phyloP scores from a whole-genome alignment of 2,329 filamentous ascomycete species.

The Fusarium newnesense region DNA sequence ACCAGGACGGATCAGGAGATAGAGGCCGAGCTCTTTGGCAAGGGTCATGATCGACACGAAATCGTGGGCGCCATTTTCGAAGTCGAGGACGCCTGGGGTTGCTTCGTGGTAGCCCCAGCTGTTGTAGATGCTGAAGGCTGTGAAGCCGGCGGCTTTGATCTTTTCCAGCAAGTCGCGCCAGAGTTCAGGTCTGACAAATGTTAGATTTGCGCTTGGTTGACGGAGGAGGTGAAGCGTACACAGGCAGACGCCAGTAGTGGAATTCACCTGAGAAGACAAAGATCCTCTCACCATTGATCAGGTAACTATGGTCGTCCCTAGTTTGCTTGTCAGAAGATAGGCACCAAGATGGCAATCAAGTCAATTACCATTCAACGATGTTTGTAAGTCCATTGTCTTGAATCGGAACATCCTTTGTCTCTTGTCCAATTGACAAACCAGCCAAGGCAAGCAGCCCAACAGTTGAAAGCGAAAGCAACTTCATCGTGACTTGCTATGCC shows the following conservation, averaged over 20 bases:
- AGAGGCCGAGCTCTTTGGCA: conserved; percentile 58
- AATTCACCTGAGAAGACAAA: conserved; percentile 58
- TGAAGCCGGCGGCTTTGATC: conserved; percentile 56
- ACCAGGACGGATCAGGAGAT: conserved; percentile 61
- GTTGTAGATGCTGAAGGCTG: conserved; percentile 55
- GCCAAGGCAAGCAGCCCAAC: conserved; percentile 24
- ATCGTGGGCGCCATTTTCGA: conserved; percentile 53
- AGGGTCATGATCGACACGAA: conserved; percentile 59
- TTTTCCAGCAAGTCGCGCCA: conserved; percentile 57
- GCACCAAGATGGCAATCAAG: fast-evolving
- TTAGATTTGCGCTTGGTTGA: background rate
- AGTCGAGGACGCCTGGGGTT: conserved; percentile 46
- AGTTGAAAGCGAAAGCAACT: conserved; percentile 21
- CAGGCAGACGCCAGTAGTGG: conserved; percentile 55
- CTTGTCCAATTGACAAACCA: conserved; percentile 23
- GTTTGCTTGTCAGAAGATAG: fast-evolving
- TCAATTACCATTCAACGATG: conserved; percentile 26
- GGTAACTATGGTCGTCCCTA: conserved; percentile 56
- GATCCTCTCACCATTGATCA: conserved; percentile 53
- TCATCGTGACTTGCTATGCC: conserved; percentile 16
- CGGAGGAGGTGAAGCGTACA: conserved; percentile 43
- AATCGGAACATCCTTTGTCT: conserved; percentile 6
- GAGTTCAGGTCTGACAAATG: conserved; percentile 42
- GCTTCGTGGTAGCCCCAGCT: conserved; percentile 56
- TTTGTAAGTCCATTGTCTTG: conserved; percentile 30